Evolutionary conservation across 2,329 filamentous ascomycete species (phyloP), one percentile per base, ranked within the genome.

Genomic region (Pseudocercospora musae): DNA sequence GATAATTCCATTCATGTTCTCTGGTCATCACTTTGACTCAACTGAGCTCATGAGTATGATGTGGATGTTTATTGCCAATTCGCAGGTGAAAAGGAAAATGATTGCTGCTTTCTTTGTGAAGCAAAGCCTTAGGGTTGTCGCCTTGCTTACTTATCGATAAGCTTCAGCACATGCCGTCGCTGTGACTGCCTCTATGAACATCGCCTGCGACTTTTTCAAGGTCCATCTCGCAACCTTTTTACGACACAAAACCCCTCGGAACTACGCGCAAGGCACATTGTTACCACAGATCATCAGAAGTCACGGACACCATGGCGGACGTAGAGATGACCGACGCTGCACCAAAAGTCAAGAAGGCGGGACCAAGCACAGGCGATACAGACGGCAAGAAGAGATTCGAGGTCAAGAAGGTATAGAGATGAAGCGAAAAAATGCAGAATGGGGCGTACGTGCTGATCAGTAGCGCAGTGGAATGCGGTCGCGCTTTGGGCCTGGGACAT

Each of bases 401-500:
- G 77, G 94, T 99, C 66, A 99, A 99, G 82, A 99, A 99, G 89
- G 95, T 96, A 78, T 65, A 77, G 10, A 33, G 10, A 33, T 13
- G 31, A 15, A 33, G 31, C 27, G 27, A 33, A 33, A n/a, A 33
- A 5, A 15, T 33, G 57, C 49, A 40, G 48, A 15, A 40, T 27
- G 31, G 15, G 31, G 20, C 9, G 18, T 37, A 40, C 31, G 56
- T 50, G 60, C 54, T 50, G 37, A 50, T 21, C 42, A 48, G n/a
- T 9, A 29, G 8, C 23, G 27, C 73, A 97, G 94, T 99, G 95
- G 95, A 98, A 98, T 73, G 95, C 95, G 0, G 95, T 99, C 57
- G 93, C 95, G 44, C 84, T 99, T 1, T 99, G 95, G 95, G 95
- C 95, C 0, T 99, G 95, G 95, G 95, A 99, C 76, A 99, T 99